Evolutionary conservation across 345 rosid species (phyloP).

Genomic region (Acer saccharum): DNA sequence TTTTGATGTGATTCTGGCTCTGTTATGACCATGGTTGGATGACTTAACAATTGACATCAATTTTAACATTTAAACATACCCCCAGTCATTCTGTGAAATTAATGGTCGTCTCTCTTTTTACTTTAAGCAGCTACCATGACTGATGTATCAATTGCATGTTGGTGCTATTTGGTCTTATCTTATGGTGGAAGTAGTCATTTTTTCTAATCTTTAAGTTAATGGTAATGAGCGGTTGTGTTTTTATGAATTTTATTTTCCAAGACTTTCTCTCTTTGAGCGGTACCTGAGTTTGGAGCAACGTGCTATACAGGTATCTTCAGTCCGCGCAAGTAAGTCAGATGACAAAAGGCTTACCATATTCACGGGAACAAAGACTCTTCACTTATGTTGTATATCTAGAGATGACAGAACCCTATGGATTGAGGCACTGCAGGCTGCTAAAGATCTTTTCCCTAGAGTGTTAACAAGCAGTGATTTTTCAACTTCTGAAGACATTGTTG

Average conservation of each 20-base stretch:
- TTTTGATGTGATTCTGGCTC: neutral
- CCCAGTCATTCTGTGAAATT: neutral
- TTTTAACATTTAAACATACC: neutral
- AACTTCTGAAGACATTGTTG: conserved; percentile 68
- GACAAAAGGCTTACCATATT: conserved; percentile 94
- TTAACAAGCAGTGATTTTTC: conserved; percentile 59
- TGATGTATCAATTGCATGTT: neutral
- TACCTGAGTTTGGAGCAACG: conserved; percentile 21
- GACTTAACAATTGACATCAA: neutral
- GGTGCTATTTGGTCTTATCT: neutral
- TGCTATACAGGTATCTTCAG: conserved; percentile 82
- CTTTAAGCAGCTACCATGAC: neutral
- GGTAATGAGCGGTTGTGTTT: neutral
- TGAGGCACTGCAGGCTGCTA: conserved; percentile 79
- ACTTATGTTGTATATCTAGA: conserved; percentile 71
- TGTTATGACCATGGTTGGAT: neutral
- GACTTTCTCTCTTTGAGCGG: conserved; percentile 4
- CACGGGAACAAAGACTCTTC: conserved; percentile 98
- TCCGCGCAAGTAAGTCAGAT: conserved; percentile 94
- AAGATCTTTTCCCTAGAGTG: conserved; percentile 83
- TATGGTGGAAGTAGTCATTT: conserved; percentile 7
- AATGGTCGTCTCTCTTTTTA: neutral
- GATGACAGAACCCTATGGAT: conserved; percentile 87
- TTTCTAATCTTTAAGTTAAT: conserved; percentile 1
- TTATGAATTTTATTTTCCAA: neutral